phyloP scores from a whole-genome alignment of 306 rosid genomes.

The Lathyrus tuberosus region DNA sequence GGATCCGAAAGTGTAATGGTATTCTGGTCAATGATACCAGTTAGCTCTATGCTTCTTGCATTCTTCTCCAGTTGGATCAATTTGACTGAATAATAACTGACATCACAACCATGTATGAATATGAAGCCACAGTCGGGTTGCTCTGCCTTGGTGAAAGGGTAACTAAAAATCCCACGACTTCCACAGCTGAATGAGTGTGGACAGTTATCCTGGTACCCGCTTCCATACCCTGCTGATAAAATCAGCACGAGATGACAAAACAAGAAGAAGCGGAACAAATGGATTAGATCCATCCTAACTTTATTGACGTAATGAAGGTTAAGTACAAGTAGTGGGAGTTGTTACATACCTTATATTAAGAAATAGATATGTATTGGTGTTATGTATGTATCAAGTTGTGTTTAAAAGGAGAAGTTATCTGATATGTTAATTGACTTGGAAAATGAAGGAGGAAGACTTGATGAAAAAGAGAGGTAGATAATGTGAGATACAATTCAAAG shows the following conservation, averaged over 20 bases:
- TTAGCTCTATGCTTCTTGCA: neutral
- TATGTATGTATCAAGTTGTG: slow-evolving; percentile 19
- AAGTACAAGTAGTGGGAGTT: no score
- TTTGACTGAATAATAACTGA: neutral
- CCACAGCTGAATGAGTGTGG: slow-evolving; percentile 38
- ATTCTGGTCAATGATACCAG: neutral
- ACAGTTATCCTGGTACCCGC: slow-evolving; percentile 9
- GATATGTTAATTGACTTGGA: slow-evolving; percentile 5
- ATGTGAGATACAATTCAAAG: no score
- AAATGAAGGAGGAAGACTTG: slow-evolving; percentile 14
- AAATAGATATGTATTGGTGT: neutral
- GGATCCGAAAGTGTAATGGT: slow-evolving; percentile 19
- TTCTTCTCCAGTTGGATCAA: slow-evolving; percentile 29
- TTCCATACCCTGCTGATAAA: slow-evolving; percentile 19
- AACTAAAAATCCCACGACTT: slow-evolving; percentile 1
- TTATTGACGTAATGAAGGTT: neutral
- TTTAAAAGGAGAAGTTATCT: neutral
- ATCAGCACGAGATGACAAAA: slow-evolving; percentile 13
- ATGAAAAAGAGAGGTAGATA: neutral
- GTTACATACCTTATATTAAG: no score
- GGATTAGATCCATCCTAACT: slow-evolving; percentile 29
- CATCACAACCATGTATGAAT: slow-evolving; percentile 22
- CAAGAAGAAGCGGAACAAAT: slow-evolving; percentile 20
- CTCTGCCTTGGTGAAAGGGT: slow-evolving; percentile 47
- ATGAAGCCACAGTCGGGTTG: slow-evolving; percentile 39